Percentiles rank a stretch among this genome's conserved stretches.
Conservation (phyloP, 768 basidiomycete genomes). For the Podaxis sp. region DNA sequence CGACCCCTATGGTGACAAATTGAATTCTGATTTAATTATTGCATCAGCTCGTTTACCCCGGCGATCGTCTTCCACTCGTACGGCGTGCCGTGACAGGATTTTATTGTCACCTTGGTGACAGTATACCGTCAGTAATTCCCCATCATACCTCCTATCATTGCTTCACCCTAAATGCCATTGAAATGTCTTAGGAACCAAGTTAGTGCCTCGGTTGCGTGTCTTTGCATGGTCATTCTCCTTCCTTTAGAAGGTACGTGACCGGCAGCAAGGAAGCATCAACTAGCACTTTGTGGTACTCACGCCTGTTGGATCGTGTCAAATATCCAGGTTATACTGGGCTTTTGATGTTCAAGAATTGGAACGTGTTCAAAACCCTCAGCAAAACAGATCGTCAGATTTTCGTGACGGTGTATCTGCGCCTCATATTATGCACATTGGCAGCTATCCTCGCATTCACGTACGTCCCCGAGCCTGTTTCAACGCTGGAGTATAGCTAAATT, state of each 20-base stretch:
- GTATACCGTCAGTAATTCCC: conserved; percentile 2
- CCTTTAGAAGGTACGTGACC: conserved; percentile 1
- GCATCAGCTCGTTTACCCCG: not conserved
- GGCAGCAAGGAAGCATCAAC: not conserved
- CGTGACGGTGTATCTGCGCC: conserved; percentile 2
- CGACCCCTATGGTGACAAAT: not conserved
- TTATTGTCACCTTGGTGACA: conserved; percentile 11
- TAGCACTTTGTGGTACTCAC: too few species aligned
- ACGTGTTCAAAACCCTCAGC: not conserved
- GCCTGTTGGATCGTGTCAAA: not conserved
- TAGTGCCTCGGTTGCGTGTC: not conserved
- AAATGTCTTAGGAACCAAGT: not conserved
- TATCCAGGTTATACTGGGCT: conserved; percentile 5
- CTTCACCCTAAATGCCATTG: not conserved
- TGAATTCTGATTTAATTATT: not conserved
- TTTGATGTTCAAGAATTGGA: conserved; percentile 6
- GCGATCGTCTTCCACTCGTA: not conserved
- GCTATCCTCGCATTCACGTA: conserved; percentile 4
- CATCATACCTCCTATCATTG: not conserved
- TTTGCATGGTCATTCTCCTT: conserved; percentile 4
- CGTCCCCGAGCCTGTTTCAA: not conserved
- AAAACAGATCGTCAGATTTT: conserved; percentile 3
- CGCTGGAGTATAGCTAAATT: not conserved
- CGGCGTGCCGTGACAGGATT: not conserved
- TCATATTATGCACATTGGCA: conserved; percentile 4